Evolutionary conservation across 768 basidiomycete genomes (phyloP).

Genomic region (Lactarius hengduanensis): DNA sequence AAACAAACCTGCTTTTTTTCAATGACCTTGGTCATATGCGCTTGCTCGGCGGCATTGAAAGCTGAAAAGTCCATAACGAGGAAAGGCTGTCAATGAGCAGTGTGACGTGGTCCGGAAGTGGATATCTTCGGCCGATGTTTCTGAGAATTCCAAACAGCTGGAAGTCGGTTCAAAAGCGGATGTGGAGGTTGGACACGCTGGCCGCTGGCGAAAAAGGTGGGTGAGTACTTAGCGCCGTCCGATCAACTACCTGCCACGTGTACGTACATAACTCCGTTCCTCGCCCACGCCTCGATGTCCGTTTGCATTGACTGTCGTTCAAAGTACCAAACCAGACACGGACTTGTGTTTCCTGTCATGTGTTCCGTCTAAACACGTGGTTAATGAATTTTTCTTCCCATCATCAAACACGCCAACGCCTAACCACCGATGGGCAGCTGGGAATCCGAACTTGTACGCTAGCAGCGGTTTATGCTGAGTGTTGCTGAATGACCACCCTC

Average conservation of each 20-base stretch:
- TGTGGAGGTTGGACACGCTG: neutral
- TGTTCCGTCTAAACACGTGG: neutral
- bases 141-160: neutral
- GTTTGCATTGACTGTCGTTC: no score
- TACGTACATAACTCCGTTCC: neutral
- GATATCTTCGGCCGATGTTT: neutral
- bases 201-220: neutral
- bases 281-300: neutral
- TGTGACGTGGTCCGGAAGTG: constrained; percentile 10
- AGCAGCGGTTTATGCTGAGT: constrained; percentile 7
- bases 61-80: constrained; percentile 83
- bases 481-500: neutral
- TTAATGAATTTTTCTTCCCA: neutral
- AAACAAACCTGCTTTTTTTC: constrained; percentile 89
- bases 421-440: neutral
- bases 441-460: constrained; percentile 4
- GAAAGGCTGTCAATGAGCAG: constrained; percentile 14
- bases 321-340: neutral
- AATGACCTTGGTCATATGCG: constrained; percentile 92
- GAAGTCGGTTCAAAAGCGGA: neutral
- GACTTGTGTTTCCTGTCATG: neutral
- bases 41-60: constrained; percentile 88
- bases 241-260: neutral
- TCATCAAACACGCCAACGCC: neutral
- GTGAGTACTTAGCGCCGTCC: neutral